A percentile compares a stretch with the other conserved stretches of the same genome.
phyloP scores from a whole-genome alignment of 1,139 yeast species.

The Diutina sp. region DNA sequence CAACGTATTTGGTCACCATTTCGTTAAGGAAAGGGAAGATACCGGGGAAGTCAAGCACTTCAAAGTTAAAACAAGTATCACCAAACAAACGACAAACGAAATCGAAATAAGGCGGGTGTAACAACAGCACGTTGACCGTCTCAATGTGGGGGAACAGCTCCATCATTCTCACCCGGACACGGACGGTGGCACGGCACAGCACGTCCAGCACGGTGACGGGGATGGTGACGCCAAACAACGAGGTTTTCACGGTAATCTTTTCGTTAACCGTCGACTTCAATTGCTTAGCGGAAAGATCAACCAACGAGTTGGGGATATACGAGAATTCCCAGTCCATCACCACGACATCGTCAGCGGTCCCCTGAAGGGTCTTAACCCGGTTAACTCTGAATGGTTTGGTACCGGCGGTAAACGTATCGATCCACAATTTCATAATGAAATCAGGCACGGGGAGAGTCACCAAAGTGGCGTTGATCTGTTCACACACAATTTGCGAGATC shows the following conservation, averaged over 20 bases:
- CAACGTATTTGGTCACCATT: slow-evolving; percentile 74
- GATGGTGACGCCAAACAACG: slow-evolving; percentile 51
- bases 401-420: slow-evolving; percentile 83
- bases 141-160: slow-evolving; percentile 84
- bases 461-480: slow-evolving; percentile 70
- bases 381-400: slow-evolving; percentile 93
- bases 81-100: slow-evolving; percentile 66
- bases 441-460: slow-evolving; percentile 73
- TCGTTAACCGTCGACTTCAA: slow-evolving; percentile 75
- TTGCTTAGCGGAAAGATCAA: slow-evolving; percentile 80
- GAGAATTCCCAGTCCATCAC: slow-evolving; percentile 95
- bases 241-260: slow-evolving; percentile 54
- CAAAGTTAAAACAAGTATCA: slow-evolving; percentile 76
- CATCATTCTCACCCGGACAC: slow-evolving; percentile 84
- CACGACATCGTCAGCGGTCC: slow-evolving; percentile 81
- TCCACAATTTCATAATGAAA: slow-evolving; percentile 69
- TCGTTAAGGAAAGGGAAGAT: slow-evolving; percentile 67
- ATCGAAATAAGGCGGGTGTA: slow-evolving; percentile 82
- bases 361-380: slow-evolving; percentile 73
- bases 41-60: slow-evolving; percentile 78
- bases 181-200: slow-evolving; percentile 51
- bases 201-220: slow-evolving; percentile 53
- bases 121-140: slow-evolving; percentile 70
- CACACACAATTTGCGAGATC: slow-evolving; percentile 75
- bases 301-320: slow-evolving; percentile 79